A percentile compares a stretch with the other conserved stretches of the same genome.
Evolutionary conservation across 495 filamentous ascomycete genomes (phyloP).

Genomic region (Achaetomiella virescens): DNA sequence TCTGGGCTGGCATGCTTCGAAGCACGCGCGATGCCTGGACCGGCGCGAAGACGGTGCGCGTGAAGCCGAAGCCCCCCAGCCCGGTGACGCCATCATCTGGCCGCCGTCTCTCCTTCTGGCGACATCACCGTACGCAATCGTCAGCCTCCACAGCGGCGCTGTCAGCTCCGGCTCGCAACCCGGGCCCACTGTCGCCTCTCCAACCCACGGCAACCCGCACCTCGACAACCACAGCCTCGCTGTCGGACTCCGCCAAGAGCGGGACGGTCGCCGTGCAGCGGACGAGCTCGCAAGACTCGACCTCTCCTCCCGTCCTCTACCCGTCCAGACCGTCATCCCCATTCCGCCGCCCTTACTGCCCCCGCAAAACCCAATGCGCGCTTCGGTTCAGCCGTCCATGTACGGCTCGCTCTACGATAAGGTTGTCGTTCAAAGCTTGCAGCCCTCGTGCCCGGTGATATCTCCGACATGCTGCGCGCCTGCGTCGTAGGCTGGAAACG

Average conservation of each 20-base stretch:
- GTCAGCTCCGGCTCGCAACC: constrained; percentile 14
- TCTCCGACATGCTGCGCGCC: constrained; percentile 69
- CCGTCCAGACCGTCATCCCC: constrained; percentile 49
- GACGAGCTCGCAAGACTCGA: constrained; percentile 16
- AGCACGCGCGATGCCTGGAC: constrained; percentile 78
- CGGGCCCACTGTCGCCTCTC: constrained; percentile 19
- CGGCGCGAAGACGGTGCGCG: constrained; percentile 53
- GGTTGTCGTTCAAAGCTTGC: constrained; percentile 67
- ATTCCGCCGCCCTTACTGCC: constrained; percentile 63
- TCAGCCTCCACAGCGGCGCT: constrained; percentile 24
- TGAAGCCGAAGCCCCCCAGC: constrained; percentile 30
- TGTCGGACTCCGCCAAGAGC: constrained; percentile 18
- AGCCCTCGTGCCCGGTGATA: constrained; percentile 84
- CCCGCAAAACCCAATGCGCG: constrained; percentile 60
- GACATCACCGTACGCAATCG: constrained; percentile 27
- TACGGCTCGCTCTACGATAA: constrained; percentile 87
- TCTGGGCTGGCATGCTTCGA: constrained; percentile 69
- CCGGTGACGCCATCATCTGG: constrained; percentile 28
- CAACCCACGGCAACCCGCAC: constrained; percentile 18
- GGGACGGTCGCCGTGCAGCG: constrained; percentile 5
- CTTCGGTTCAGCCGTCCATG: constrained; percentile 60
- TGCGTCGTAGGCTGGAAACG: constrained; percentile 90
- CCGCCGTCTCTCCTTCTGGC: constrained; percentile 24
- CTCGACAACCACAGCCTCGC: constrained; percentile 17
- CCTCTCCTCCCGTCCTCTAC: constrained; percentile 17